Percentiles rank a stretch among this genome's conserved stretches.
Conservation (phyloP, 2,329 filamentous ascomycete genomes). For the Graphilbum sp. region DNA sequence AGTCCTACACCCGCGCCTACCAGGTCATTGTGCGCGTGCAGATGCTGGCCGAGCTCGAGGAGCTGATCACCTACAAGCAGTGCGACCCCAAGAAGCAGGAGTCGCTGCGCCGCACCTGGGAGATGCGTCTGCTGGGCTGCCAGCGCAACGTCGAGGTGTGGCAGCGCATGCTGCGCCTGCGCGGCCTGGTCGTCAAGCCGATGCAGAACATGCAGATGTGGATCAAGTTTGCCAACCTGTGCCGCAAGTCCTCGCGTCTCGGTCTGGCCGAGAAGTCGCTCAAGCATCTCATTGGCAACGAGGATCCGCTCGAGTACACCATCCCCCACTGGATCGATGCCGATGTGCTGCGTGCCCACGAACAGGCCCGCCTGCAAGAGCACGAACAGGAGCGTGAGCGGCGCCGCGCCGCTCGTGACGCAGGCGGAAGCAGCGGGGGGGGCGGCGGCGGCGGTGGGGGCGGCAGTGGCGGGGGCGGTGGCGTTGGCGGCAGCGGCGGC, state of each 20-base stretch:
- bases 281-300: constrained; percentile 68
- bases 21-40: constrained; percentile 96
- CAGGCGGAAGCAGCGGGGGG: neutral
- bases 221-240: constrained; percentile 98
- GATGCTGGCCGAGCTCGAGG: constrained; percentile 96
- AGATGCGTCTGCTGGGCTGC: constrained; percentile 82
- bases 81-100: constrained; percentile 77
- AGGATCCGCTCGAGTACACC: constrained; percentile 42
- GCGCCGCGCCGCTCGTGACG: constrained; percentile 1
- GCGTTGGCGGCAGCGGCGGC: neutral
- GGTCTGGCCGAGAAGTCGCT: constrained; percentile 91
- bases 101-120: constrained; percentile 89
- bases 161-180: constrained; percentile 93
- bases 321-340: constrained; percentile 40
- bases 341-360: constrained; percentile 11
- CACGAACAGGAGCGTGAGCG: constrained; percentile 7
- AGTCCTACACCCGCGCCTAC: constrained; percentile 96
- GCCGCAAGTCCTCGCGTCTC: constrained; percentile 87
- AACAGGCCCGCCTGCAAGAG: constrained; percentile 6
- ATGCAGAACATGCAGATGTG: constrained; percentile 96
- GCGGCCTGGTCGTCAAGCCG: constrained; percentile 80
- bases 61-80: constrained; percentile 96
- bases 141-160: constrained; percentile 96
- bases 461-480: neutral
- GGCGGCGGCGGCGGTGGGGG: neutral